Percentiles rank a stretch among this genome's conserved stretches.
These are phyloP conservation scores for Paraleonurus japonicus DNA, from an alignment of 257 asterid species.

Conservation along the genomic window DNA sequence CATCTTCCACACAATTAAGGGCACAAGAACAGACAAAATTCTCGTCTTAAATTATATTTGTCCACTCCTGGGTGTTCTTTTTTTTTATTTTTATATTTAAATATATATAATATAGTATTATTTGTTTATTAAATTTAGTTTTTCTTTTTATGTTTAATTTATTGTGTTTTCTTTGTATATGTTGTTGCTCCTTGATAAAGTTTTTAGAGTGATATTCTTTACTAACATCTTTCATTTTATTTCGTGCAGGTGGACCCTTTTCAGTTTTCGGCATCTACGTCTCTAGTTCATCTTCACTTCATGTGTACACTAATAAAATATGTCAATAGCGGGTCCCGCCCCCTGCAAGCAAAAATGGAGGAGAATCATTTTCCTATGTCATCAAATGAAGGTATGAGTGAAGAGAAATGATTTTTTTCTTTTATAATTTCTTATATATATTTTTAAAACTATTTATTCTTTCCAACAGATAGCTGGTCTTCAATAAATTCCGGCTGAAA, in stretches of 20 bases:
- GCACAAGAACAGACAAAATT: neutral
- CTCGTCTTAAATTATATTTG: neutral
- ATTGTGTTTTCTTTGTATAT: neutral
- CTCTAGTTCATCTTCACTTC: neutral
- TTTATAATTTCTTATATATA: neutral
- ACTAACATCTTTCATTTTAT: neutral
- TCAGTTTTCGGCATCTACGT: neutral
- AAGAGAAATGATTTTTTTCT: neutral
- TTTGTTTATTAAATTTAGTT: neutral
- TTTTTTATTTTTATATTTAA: neutral
- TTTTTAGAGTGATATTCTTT: neutral
- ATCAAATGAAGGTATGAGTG: conserved; percentile 18
- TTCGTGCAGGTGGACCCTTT: conserved; percentile 31
- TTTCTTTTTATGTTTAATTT: neutral
- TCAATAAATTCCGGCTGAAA: neutral
- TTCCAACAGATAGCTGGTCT: neutral
- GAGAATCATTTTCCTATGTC: neutral
- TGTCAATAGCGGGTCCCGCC: neutral
- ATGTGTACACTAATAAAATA: neutral
- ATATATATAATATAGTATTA: too few relatives aligned
- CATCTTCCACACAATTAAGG: neutral
- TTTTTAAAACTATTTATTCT: neutral
- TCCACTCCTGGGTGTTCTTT: neutral
- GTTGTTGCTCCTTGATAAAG: neutral
- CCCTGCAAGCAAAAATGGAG: neutral